Percentiles rank a stretch among this genome's conserved stretches.
Conservation (phyloP, 139 green algal genomes). For the Picochlorum sp. region DNA sequence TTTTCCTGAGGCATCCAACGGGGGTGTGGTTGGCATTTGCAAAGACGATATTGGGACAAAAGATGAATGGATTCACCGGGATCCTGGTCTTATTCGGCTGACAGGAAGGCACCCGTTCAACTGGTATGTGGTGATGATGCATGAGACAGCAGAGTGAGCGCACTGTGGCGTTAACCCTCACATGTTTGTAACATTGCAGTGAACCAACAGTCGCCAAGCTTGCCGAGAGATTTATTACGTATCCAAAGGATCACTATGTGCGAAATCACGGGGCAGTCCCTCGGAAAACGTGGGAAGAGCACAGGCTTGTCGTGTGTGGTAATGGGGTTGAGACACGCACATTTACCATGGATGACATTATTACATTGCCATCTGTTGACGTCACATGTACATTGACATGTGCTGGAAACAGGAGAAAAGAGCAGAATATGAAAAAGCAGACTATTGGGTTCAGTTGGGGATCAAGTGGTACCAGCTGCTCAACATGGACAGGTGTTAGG, state of each 20-base stretch:
- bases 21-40: no score
- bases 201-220: slow-evolving; percentile 78
- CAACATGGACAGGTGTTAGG: slow-evolving; percentile 87
- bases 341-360: slow-evolving; percentile 87
- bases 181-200: slow-evolving; percentile 19
- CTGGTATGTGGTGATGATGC: neutral
- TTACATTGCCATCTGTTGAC: slow-evolving; percentile 55
- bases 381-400: slow-evolving; percentile 79
- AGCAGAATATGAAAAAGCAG: slow-evolving; percentile 99
- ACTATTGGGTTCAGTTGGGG: slow-evolving; percentile 93
- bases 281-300: slow-evolving; percentile 31
- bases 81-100: slow-evolving; percentile 70
- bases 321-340: slow-evolving; percentile 56
- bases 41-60: slow-evolving; percentile 36
- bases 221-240: slow-evolving; percentile 71
- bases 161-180: no score
- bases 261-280: slow-evolving; percentile 88
- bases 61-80: slow-evolving; percentile 43
- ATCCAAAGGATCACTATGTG: slow-evolving; percentile 70
- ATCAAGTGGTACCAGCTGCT: slow-evolving; percentile 52
- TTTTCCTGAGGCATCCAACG: no score
- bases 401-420: slow-evolving; percentile 92
- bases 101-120: slow-evolving; percentile 94
- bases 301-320: slow-evolving; percentile 66
- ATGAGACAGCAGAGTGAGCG: no score